Conservation (phyloP, 306 rosid species). For the Quercus mongolica region DNA sequence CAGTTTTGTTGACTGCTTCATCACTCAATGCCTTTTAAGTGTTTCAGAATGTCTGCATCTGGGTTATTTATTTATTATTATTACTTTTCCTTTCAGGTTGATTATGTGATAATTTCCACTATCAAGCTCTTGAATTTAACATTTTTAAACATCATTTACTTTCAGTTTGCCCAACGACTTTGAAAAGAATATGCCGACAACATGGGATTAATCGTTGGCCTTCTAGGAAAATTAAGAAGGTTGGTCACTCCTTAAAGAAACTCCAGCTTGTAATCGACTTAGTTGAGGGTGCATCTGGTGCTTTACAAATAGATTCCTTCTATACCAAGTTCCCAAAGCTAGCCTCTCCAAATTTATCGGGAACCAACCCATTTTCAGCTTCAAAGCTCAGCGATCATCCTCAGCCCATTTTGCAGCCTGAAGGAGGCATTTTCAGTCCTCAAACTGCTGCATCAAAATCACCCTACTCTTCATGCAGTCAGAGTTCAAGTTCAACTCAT, state of each 20-base stretch:
- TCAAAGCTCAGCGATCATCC: conserved; percentile 47
- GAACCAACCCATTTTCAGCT: conserved; percentile 46
- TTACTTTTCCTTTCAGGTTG: background rate
- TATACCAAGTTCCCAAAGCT: conserved; percentile 75
- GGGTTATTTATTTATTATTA: no score
- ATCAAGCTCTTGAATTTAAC: conserved; percentile 7
- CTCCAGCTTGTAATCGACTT: conserved; percentile 91
- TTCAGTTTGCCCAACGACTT: conserved; percentile 89
- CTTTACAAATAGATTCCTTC: conserved; percentile 82
- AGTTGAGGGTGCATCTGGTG: conserved; percentile 79
- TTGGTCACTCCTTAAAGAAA: conserved; percentile 90
- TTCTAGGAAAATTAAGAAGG: conserved; percentile 92
- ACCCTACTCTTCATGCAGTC: conserved; percentile 62
- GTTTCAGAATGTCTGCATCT: no score
- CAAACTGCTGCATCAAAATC: conserved; percentile 60
- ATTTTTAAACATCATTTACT: conserved; percentile 7
- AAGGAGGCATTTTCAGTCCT: conserved; percentile 39
- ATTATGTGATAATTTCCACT: conserved; percentile 9
- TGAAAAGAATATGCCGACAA: conserved; percentile 93
- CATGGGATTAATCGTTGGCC: conserved; percentile 99
- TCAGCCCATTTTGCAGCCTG: conserved; percentile 36
- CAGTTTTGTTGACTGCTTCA: background rate
- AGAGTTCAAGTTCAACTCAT: conserved; percentile 74
- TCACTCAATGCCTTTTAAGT: background rate
- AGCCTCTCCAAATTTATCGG: conserved; percentile 60